Conservation (phyloP, 2,329 filamentous ascomycete genomes). For the Dryadomyces quercus-mongolicae region DNA sequence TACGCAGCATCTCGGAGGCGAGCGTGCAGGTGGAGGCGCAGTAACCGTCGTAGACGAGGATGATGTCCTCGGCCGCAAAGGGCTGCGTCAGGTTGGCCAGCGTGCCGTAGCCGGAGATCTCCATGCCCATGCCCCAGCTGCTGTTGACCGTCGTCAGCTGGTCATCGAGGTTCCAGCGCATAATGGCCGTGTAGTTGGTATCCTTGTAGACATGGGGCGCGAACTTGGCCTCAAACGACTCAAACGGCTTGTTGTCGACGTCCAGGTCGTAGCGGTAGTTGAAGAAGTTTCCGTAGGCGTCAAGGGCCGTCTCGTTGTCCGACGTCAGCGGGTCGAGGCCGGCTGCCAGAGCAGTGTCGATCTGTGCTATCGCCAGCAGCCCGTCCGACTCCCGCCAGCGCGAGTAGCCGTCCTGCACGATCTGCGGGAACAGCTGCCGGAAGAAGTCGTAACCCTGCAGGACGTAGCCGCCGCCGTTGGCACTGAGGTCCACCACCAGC, state of each 20-base stretch:
- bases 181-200: slow-evolving; percentile 40
- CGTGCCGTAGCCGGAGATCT: slow-evolving; percentile 37
- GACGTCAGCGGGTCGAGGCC: slow-evolving; percentile 34
- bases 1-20: slow-evolving; percentile 19
- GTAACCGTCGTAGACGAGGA: slow-evolving; percentile 34
- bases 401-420: slow-evolving; percentile 23
- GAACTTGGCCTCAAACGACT: slow-evolving; percentile 33
- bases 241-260: slow-evolving; percentile 35
- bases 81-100: slow-evolving; percentile 35
- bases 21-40: slow-evolving; percentile 20
- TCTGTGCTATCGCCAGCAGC: slow-evolving; percentile 30
- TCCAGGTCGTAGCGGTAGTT: slow-evolving; percentile 39
- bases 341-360: slow-evolving; percentile 29
- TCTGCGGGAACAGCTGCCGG: slow-evolving; percentile 37
- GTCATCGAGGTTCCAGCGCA: slow-evolving; percentile 39
- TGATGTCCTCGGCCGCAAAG: slow-evolving; percentile 44
- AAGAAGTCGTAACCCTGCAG: slow-evolving; percentile 51
- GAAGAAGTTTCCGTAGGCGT: slow-evolving; percentile 19
- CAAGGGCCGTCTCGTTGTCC: slow-evolving; percentile 13
- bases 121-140: slow-evolving; percentile 24
- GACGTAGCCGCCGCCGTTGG: slow-evolving; percentile 47
- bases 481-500: slow-evolving; percentile 45
- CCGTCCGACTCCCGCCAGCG: slow-evolving; percentile 22
- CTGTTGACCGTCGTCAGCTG: slow-evolving; percentile 26
- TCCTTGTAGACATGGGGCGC: slow-evolving; percentile 26